These are phyloP conservation scores for Penicillium polonicum DNA, from an alignment of 2,329 filamentous ascomycete genomes.

Conservation along the genomic window DNA sequence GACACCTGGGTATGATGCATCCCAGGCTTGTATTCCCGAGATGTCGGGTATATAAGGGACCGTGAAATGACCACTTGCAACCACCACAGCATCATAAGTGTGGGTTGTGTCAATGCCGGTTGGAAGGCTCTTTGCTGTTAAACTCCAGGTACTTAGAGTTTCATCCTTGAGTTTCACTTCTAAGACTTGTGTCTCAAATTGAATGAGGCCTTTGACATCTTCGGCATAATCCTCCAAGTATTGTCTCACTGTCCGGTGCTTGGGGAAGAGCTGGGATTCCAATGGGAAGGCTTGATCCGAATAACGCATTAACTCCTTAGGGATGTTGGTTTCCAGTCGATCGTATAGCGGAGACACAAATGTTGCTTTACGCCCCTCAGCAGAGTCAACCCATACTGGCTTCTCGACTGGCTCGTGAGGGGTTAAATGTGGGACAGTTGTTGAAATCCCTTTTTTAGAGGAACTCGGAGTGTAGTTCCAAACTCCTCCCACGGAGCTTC, in stretches of 20 bases:
- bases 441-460: slow-evolving; percentile 42
- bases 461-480: slow-evolving; percentile 72
- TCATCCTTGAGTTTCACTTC: slow-evolving; percentile 50
- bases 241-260: slow-evolving; percentile 65
- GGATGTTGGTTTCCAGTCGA: slow-evolving; percentile 81
- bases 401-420: slow-evolving; percentile 61
- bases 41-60: slow-evolving; percentile 67
- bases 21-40: slow-evolving; percentile 59
- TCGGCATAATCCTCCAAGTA: slow-evolving; percentile 73
- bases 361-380: slow-evolving; percentile 46
- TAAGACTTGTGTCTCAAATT: slow-evolving; percentile 69
- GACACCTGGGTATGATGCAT: slow-evolving; percentile 56
- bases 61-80: slow-evolving; percentile 73
- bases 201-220: slow-evolving; percentile 65
- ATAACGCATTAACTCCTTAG: slow-evolving; percentile 75
- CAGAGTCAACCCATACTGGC: slow-evolving; percentile 52
- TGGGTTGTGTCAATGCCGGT: slow-evolving; percentile 44
- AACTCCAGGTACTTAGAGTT: slow-evolving; percentile 55
- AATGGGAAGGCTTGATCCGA: slow-evolving; percentile 66
- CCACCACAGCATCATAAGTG: slow-evolving; percentile 71
- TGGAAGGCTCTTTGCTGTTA: slow-evolving; percentile 55
- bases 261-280: slow-evolving; percentile 70
- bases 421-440: slow-evolving; percentile 66
- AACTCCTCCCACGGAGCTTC: slow-evolving; percentile 71
- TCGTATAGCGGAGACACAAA: slow-evolving; percentile 87